phyloP scores from a whole-genome alignment of 257 asterid genomes.

The Salvia splendens region DNA sequence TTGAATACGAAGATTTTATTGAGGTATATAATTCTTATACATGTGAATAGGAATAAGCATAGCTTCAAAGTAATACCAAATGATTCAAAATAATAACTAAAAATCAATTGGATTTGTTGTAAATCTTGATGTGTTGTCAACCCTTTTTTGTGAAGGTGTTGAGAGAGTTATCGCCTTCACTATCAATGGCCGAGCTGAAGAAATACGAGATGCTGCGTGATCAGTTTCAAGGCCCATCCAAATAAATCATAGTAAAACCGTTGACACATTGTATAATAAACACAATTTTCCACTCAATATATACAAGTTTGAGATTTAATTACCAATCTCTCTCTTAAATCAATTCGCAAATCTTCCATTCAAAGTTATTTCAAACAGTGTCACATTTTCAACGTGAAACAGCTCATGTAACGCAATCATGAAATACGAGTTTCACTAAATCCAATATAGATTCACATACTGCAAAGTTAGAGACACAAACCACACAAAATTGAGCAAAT shows the following conservation, averaged over 20 bases:
- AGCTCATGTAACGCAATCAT: too few species aligned
- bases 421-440: constrained; percentile 10
- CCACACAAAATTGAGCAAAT: constrained; percentile 35
- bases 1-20: constrained; percentile 76
- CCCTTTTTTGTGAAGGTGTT: constrained; percentile 55
- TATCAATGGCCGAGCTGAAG: constrained; percentile 84
- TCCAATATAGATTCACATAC: constrained; percentile 20
- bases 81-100: not conserved
- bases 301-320: not conserved
- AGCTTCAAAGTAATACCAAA: too few species aligned
- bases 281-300: not conserved
- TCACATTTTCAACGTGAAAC: not conserved
- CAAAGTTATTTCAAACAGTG: too few species aligned
- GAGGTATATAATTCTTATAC: constrained; percentile 54
- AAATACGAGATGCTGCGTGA: constrained; percentile 78
- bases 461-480: constrained; percentile 6
- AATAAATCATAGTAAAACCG: constrained; percentile 34
- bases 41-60: not conserved
- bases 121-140: constrained; percentile 7
- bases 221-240: constrained; percentile 80
- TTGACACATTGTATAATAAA: not conserved
- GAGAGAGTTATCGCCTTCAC: constrained; percentile 81
- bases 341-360: not conserved
- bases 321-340: too few species aligned
- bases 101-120: not conserved